Evolutionary conservation across 768 basidiomycete genomes (phyloP), one percentile per base, ranked within the genome.

Genomic region (Antrodiella citrinella): DNA sequence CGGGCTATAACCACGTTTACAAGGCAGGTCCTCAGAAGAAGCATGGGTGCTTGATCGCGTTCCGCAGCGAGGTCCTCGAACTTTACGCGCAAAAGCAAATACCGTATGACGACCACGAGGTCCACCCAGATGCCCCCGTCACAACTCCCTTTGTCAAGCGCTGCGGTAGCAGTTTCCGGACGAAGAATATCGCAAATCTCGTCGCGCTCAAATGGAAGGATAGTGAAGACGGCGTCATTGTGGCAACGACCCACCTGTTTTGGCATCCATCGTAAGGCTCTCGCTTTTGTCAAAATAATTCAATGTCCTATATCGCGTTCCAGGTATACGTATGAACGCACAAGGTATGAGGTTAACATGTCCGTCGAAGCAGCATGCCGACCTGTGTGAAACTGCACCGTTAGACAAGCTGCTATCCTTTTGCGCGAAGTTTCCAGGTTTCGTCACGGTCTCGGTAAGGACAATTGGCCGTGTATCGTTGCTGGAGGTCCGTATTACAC

Each of bases 181-280:
- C 91, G 2, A 86, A 71, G 64, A 97, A 96, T 62, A 83, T 96
- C 45, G 91, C 78, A 2, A 75, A 79, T 45, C 64, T 97, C 23
- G 75, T 89, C 18, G 85, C 84, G 1, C 68, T 98, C 47, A 69
- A 72, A 55, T 69, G 68, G 42, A 62, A 68, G 4, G 67, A 65
- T 7, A 57, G 70, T 13, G 58, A 67, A 22, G 67, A 71, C 35
- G 90, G 92, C 3, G 65, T 91, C 26, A 68, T 95, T 38, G 69
- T 94, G 12, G 90, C 81, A 2, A 96, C 94, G 1, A 93, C 93
- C 0, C 94, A 97, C 69, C 70, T 95, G 20, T 97, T 96, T 65
- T 97, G 94, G 94, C 92, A 95, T 67, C 92, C 92, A 4, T 77
- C 75, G 82, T 91, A 66, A 51, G 77, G 69, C 10, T 45, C 3